Evolutionary conservation across 1,139 yeast genomes (phyloP).

Genomic region (Chernovozyma sophiae-reginae): DNA sequence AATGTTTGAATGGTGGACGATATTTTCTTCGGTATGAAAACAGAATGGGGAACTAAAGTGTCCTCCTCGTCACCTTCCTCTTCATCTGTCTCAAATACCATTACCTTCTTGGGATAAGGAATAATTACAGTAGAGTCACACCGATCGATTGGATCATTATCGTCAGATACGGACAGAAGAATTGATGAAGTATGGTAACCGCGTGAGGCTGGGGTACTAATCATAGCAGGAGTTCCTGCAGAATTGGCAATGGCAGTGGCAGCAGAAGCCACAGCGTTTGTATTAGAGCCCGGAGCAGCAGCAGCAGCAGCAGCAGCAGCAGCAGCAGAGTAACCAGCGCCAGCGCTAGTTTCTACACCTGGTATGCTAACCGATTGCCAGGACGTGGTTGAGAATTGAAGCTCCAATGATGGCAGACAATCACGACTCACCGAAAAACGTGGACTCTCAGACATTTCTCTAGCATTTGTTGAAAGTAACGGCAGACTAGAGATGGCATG

Average conservation of each 20-base stretch:
- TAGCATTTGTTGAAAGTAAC: neutral
- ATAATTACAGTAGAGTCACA: constrained; percentile 6
- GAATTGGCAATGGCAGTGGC: constrained; percentile 11
- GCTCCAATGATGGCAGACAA: constrained; percentile 8
- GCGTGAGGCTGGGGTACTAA: constrained; percentile 1
- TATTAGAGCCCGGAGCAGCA: no score
- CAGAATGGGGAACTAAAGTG: constrained; percentile 6
- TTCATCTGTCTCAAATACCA: constrained; percentile 43
- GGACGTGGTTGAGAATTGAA: constrained; percentile 14
- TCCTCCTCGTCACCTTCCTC: constrained; percentile 28
- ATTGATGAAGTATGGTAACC: constrained; percentile 6
- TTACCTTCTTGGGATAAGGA: constrained; percentile 16
- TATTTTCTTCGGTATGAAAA: constrained; percentile 1
- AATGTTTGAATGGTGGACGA: constrained; percentile 2
- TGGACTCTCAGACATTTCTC: constrained; percentile 1
- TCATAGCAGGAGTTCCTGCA: constrained; percentile 9
- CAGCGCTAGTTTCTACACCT: neutral
- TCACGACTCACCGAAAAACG: neutral
- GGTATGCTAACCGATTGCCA: constrained; percentile 17
- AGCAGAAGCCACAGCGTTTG: constrained; percentile 9
- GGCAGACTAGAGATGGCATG: no score
- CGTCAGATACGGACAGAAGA: constrained; percentile 9
- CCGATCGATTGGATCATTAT: neutral
- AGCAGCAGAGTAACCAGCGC: neutral
- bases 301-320: no score